These are phyloP conservation scores for Metarhizium brunneum DNA, from an alignment of 2,329 filamentous ascomycete species.

Conservation along the genomic window DNA sequence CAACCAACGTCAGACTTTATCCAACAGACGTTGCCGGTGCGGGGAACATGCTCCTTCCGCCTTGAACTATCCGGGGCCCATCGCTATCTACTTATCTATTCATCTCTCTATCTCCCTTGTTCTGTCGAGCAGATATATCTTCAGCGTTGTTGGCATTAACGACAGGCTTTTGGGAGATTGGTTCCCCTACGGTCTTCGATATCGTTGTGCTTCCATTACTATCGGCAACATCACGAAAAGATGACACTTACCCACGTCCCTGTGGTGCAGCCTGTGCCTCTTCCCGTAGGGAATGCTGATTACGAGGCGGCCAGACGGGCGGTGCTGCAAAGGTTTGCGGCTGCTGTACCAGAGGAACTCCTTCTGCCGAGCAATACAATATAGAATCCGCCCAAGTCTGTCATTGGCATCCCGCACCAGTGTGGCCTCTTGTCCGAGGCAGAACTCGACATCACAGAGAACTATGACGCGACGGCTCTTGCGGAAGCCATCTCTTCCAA, in stretches of 20 bases:
- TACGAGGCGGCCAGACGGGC: not conserved
- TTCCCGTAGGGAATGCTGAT: not conserved
- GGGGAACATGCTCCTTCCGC: no score
- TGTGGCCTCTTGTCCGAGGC: constrained; percentile 33
- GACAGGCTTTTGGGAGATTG: no score
- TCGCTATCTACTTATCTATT: no score
- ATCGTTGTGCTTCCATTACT: no score
- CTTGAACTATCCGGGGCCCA: no score
- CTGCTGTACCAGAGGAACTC: constrained; percentile 20
- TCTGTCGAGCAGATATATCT: no score
- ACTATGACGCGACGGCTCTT: constrained; percentile 32
- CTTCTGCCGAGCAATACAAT: constrained; percentile 18
- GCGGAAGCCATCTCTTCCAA: constrained; percentile 26
- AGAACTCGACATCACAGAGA: constrained; percentile 40
- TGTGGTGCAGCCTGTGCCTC: not conserved
- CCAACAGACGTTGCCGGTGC: no score
- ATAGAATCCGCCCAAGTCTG: constrained; percentile 19
- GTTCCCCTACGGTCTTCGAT: no score
- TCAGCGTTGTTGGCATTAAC: no score
- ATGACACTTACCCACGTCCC: not conserved
- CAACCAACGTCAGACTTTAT: no score
- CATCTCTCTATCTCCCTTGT: no score
- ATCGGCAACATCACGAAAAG: no score
- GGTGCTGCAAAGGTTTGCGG: constrained; percentile 20
- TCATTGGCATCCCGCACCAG: constrained; percentile 23